Evolutionary conservation across 495 filamentous ascomycete genomes (phyloP).

Genomic region (Tuber indicum): DNA sequence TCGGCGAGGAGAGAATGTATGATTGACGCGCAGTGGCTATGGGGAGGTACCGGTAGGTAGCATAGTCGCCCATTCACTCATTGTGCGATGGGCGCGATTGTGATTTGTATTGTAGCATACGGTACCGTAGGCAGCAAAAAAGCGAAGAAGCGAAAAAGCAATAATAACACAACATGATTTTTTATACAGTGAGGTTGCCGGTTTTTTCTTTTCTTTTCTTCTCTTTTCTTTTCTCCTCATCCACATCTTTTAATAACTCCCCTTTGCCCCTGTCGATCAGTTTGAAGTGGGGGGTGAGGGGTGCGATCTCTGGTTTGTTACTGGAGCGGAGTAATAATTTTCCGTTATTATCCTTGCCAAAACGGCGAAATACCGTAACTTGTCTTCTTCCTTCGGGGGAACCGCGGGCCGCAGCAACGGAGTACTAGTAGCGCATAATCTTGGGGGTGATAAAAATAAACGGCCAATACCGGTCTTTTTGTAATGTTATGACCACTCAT

Average conservation of each 20-base stretch:
- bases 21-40: neutral
- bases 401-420: neutral
- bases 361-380: neutral
- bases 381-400: neutral
- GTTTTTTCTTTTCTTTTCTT: too few relatives aligned
- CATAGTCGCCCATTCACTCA: too few relatives aligned
- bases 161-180: neutral
- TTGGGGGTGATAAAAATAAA: neutral
- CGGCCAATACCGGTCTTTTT: neutral
- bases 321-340: slow-evolving; percentile 1
- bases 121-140: neutral
- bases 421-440: neutral
- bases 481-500: neutral
- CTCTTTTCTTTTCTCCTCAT: neutral
- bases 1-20: neutral
- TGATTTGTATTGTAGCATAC: too few relatives aligned
- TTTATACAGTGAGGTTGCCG: neutral
- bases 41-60: neutral
- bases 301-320: neutral
- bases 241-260: slow-evolving; percentile 1
- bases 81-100: too few relatives aligned
- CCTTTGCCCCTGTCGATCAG: neutral
- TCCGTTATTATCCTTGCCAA: neutral
- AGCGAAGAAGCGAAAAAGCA: neutral
- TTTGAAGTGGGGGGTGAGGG: neutral